Evolutionary conservation across 768 basidiomycete species (phyloP), one percentile per base, ranked within the genome.

Genomic region (Clitopilus passeckerianus): DNA sequence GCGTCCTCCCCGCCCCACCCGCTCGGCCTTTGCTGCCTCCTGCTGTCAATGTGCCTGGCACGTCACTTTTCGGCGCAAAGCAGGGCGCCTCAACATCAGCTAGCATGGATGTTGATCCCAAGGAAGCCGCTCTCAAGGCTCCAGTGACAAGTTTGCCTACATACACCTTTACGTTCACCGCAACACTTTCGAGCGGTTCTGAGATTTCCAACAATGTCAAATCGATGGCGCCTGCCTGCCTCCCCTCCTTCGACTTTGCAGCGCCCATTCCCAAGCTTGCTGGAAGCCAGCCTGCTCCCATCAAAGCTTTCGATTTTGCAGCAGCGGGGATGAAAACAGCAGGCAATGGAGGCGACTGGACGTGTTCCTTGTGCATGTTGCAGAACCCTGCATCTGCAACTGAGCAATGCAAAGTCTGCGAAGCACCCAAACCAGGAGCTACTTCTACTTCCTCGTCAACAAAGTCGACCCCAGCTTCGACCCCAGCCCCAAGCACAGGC

Each of bases 291-390:
- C 41, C 69, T 14, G 54, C 65, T 27, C 61, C 69, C 52, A 57
- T 70, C 41, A 72, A 75, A 43, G 74, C 74, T 33, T 89, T 89
- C 63, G 75, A 88, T 64, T 89, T 84, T 81, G 74, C 78, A 1
- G 85, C 84, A 9, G 85, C 85, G 0, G 87, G 86, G 3, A 68
- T 82, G 57, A 86, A 81, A 62, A 68, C 77, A 2, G 61, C 60
- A 5, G 66, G 63, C 52, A 70, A 64, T 23, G 65, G 66, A 54
- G 62, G 63, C 10, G 64, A 60, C 18, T 91, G 89, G 89, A 80
- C 63, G 7, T 30, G 27, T 30, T 30, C 27, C 27, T 7, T 30
- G 27, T 30, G 27, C 27, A 30, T 30, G 15, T 64, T 86, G 57
- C 62, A 67, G 46, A 90, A 85, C 67, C 74, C 77, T 18, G 72